A percentile compares a stretch with the other conserved stretches of the same genome.
These are phyloP conservation scores for Kwoniella botswanensis DNA, from an alignment of 768 basidiomycete species.

Conservation along the genomic window DNA sequence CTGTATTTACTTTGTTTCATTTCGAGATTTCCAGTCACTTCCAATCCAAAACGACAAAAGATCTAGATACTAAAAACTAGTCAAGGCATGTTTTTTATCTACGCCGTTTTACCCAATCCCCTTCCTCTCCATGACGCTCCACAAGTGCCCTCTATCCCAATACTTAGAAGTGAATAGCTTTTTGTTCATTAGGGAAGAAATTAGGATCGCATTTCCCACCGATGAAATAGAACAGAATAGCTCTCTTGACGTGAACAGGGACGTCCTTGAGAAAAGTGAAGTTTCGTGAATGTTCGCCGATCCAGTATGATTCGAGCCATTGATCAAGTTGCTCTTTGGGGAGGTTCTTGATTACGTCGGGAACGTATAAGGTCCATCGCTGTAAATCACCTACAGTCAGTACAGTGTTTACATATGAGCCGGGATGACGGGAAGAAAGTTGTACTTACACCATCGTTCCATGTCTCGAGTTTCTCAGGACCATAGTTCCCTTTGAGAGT, in stretches of 20 bases:
- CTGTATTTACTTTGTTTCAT: too few relatives aligned
- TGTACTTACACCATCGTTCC: background rate
- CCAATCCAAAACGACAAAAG: too few relatives aligned
- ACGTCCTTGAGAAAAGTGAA: conserved; percentile 1
- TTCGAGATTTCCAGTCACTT: too few relatives aligned
- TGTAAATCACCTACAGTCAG: background rate
- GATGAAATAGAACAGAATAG: background rate
- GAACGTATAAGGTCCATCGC: conserved; percentile 1
- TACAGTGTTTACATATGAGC: background rate
- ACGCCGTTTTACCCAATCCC: background rate
- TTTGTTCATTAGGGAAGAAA: conserved; percentile 2
- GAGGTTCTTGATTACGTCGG: background rate
- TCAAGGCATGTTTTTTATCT: too few relatives aligned
- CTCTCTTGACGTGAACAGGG: background rate
- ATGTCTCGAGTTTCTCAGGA: background rate
- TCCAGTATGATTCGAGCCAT: conserved; percentile 8
- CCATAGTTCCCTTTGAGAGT: background rate
- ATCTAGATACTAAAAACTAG: too few relatives aligned
- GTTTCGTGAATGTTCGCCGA: conserved; percentile 10
- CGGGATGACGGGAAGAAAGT: background rate
- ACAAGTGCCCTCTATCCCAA: background rate
- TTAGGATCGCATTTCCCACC: background rate
- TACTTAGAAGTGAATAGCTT: background rate
- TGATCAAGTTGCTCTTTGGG: background rate
- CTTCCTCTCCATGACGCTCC: background rate